Base-by-base conservation (phyloP, 2,329 filamentous ascomycete species). In the Clonostachys sp. region DNA sequence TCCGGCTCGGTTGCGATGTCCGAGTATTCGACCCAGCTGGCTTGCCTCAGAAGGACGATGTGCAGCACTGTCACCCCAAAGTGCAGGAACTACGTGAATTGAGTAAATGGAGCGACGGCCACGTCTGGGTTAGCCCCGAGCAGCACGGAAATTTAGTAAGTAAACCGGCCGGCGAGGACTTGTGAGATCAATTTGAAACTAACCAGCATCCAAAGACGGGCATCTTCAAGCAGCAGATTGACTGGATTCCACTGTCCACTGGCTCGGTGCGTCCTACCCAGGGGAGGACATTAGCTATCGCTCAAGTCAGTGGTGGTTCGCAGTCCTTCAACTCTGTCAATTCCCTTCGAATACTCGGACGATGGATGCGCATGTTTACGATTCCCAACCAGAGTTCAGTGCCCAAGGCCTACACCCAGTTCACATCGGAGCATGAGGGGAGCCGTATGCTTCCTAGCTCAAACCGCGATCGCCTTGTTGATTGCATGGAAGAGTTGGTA, bases 401-500 rank as follows among this genome's bases (percentile, higher is more conserved):
- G 3, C 83, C 83, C 0, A 77, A 70, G 58, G 84, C 82, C 1
- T 86, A 81, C 51, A 85, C 73, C 5, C 78, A 82, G 42, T 85
- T 85, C 44, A 57, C 59, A 1, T 39, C 56, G 44, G 79, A 77
- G 4, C 65, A 71, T n/a, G 72, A 73, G 30, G 70, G 75, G 20
- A 75, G 72, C 42, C 63, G 79, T 34, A 64, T 85, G 24, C 69
- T 78, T 57, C 68, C 76, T 0, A 78, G 80, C 56, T 67, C 70
- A 0, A 84, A 84, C 51, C 63, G 81, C 12, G 78, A 84, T 47
- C 67, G 81, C 3, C 55, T 85, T 13, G 80, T 85, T 2, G 81
- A 86, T 63, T 84, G 80, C 51, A 84, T 85, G 76, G 83, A 87
- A 64, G 84, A 87, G 60, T 77, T 87, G 61, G 82, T 87, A 5